A percentile compares a stretch with the other conserved stretches of the same genome.
Conservation (phyloP, 2,329 filamentous ascomycete species). For the Sphaerulina vaccinii region DNA sequence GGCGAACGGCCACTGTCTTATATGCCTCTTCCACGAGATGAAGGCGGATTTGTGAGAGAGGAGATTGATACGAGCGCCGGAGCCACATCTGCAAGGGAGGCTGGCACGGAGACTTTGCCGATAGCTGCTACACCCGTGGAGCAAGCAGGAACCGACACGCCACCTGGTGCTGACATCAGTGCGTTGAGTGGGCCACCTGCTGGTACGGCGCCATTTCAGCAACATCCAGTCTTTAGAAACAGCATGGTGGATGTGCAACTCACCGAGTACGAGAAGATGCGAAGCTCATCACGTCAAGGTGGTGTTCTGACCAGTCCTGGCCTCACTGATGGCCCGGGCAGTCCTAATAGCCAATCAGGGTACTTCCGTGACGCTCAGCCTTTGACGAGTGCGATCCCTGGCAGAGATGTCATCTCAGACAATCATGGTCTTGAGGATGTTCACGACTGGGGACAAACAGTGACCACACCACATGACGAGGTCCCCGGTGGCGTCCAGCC, state of each 20-base stretch:
- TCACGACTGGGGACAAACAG: constrained; percentile 4
- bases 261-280: constrained; percentile 28
- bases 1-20: constrained; percentile 33
- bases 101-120: not conserved
- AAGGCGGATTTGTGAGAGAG: constrained; percentile 22
- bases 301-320: constrained; percentile 9
- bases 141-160: not conserved
- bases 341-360: constrained; percentile 14
- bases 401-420: constrained; percentile 13
- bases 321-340: not conserved
- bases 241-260: constrained; percentile 19
- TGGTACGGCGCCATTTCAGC: constrained; percentile 28
- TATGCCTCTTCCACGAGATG: constrained; percentile 27
- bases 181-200: constrained; percentile 26
- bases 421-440: constrained; percentile 22
- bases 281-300: constrained; percentile 16
- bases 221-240: constrained; percentile 28
- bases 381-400: not conserved
- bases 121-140: not conserved
- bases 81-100: not conserved
- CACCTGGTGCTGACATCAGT: constrained; percentile 24
- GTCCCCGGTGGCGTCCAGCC: not conserved
- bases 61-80: constrained; percentile 14
- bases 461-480: constrained; percentile 1
- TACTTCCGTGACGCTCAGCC: constrained; percentile 24